Percentiles rank a stretch among this genome's conserved stretches.
Conservation (phyloP, 225 moss, liverwort and hornwort species). For the Polytrichum commune region DNA sequence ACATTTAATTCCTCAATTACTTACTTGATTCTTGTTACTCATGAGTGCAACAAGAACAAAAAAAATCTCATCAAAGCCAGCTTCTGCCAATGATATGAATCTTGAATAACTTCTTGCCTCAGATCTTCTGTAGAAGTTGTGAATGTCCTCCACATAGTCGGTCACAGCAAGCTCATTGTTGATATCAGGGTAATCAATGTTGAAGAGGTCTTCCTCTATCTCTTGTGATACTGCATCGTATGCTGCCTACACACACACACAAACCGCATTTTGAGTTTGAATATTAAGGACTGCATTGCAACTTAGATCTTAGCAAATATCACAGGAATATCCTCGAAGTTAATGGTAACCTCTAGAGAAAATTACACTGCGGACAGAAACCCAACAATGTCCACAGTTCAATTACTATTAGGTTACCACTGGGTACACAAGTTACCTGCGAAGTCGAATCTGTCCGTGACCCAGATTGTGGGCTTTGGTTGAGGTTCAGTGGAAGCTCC, state of each 20-base stretch:
- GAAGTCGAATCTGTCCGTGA: neutral
- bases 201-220: conserved; percentile 32
- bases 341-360: too few species aligned
- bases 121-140: conserved; percentile 59
- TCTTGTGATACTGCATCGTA: conserved; percentile 43
- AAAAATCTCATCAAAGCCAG: too few species aligned
- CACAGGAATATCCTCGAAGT: too few species aligned
- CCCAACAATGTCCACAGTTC: too few species aligned
- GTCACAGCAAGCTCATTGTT: conserved; percentile 50
- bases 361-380: too few species aligned
- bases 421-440: neutral
- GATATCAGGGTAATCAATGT: conserved; percentile 47
- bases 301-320: neutral
- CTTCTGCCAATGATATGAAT: too few species aligned
- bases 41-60: too few species aligned
- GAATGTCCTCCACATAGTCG: conserved; percentile 63
- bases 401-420: too few species aligned
- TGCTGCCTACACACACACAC: conserved; percentile 7
- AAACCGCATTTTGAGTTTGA: neutral
- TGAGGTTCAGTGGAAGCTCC: neutral
- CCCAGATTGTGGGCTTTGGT: neutral
- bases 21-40: neutral
- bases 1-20: neutral
- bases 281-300: neutral
- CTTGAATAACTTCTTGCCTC: conserved; percentile 19